Evolutionary conservation across 495 filamentous ascomycete species (phyloP).

Genomic region (Glarea lozoyensis): DNA sequence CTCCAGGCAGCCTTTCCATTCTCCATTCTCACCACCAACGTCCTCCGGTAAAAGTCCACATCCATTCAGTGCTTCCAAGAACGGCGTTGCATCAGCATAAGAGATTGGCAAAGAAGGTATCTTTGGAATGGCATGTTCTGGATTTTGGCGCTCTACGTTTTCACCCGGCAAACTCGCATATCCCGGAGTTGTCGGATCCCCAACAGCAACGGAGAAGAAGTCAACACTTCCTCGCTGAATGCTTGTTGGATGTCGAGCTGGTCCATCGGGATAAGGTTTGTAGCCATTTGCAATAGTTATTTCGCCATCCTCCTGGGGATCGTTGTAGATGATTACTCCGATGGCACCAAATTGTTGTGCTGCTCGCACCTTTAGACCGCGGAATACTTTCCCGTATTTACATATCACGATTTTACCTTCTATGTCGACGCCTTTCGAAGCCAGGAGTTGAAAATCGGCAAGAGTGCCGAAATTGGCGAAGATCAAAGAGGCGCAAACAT

Average conservation of each 20-base stretch:
- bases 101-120: constrained; percentile 91
- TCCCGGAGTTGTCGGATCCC: constrained; percentile 73
- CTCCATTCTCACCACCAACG: constrained; percentile 57
- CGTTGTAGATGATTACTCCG: constrained; percentile 72
- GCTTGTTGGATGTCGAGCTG: constrained; percentile 74
- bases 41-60: constrained; percentile 68
- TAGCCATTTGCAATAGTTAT: constrained; percentile 73
- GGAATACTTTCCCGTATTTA: constrained; percentile 80
- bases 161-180: constrained; percentile 83
- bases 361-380: constrained; percentile 83
- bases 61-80: constrained; percentile 81
- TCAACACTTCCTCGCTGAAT: constrained; percentile 83
- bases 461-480: not conserved
- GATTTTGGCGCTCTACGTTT: constrained; percentile 59
- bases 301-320: constrained; percentile 80
- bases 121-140: constrained; percentile 54
- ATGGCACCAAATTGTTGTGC: constrained; percentile 86
- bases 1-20: constrained; percentile 57
- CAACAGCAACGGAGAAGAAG: constrained; percentile 55
- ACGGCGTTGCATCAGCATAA: constrained; percentile 69
- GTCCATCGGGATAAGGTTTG: constrained; percentile 74
- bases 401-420: constrained; percentile 76
- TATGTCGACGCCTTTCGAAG: constrained; percentile 60
- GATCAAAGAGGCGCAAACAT: constrained; percentile 43
- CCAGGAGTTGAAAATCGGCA: constrained; percentile 69